Conservation (phyloP, 768 basidiomycete species). For the Myochromella boudieri region DNA sequence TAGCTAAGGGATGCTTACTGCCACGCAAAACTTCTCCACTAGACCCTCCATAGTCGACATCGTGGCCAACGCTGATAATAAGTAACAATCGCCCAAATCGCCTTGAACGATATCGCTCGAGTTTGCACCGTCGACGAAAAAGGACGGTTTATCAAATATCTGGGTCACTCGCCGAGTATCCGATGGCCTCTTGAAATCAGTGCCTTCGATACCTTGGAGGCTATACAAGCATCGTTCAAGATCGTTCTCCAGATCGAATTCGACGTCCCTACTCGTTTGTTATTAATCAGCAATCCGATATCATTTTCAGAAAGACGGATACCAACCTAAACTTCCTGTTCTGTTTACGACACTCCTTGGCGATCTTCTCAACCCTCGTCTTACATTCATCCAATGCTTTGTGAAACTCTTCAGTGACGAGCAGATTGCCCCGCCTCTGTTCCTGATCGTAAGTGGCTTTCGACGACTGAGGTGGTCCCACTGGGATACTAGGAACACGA, state of each 20-base stretch:
- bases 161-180: conserved; percentile 47
- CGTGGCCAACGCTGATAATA: conserved; percentile 51
- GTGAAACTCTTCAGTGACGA: conserved; percentile 48
- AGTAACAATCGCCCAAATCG: conserved; percentile 50
- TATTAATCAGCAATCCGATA: neutral
- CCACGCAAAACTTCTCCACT: conserved; percentile 55
- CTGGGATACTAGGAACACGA: neutral
- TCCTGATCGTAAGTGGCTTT: conserved; percentile 13
- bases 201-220: conserved; percentile 13
- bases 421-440: conserved; percentile 27
- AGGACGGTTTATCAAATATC: conserved; percentile 51
- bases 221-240: conserved; percentile 37
- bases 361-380: conserved; percentile 40
- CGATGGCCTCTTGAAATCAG: conserved; percentile 21
- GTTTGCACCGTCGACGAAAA: conserved; percentile 44
- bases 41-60: conserved; percentile 43
- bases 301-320: neutral
- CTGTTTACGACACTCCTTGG: conserved; percentile 38
- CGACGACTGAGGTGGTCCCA: neutral
- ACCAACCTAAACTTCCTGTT: conserved; percentile 49
- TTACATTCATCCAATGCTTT: conserved; percentile 43
- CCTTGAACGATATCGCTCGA: conserved; percentile 51
- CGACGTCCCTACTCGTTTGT: conserved; percentile 16
- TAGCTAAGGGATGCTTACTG: conserved; percentile 29
- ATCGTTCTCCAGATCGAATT: conserved; percentile 50